Conservation (phyloP, 176 grass and related monocot species). For the Eragrostis curvula region DNA sequence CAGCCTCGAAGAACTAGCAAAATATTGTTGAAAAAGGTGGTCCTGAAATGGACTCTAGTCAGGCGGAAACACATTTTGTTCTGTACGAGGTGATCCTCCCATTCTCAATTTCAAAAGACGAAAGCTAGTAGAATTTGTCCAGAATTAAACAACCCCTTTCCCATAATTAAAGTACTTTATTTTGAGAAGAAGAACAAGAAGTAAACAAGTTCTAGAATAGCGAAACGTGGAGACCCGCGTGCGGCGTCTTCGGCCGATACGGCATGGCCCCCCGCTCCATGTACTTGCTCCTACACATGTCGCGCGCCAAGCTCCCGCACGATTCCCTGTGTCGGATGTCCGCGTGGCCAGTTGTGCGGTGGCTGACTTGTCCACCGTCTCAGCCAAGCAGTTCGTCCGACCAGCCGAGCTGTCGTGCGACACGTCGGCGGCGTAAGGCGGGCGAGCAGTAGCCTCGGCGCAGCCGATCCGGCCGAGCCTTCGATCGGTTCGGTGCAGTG, state of each 20-base stretch:
- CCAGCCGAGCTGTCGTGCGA: background rate
- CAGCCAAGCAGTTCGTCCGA: background rate
- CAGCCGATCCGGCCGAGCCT: constrained; percentile 8
- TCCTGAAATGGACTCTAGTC: background rate
- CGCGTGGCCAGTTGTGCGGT: accelerated
- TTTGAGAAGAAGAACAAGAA: background rate
- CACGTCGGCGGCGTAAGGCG: background rate
- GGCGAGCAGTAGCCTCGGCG: background rate
- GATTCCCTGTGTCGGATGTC: background rate
- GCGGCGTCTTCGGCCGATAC: background rate
- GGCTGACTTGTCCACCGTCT: background rate
- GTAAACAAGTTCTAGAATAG: background rate
- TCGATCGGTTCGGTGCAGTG: constrained; percentile 19
- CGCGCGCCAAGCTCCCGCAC: background rate
- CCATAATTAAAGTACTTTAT: background rate
- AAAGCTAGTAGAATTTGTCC: background rate
- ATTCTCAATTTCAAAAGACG: background rate
- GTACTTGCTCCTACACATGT: background rate
- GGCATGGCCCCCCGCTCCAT: background rate
- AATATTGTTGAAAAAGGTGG: background rate
- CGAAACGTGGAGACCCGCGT: background rate
- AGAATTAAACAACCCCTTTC: background rate
- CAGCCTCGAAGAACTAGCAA: too few relatives aligned
- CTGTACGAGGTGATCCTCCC: background rate
- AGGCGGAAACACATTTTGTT: background rate